These are phyloP conservation scores for Pestalotiopsis sp. DNA, from an alignment of 2,329 filamentous ascomycete genomes.

Conservation along the genomic window DNA sequence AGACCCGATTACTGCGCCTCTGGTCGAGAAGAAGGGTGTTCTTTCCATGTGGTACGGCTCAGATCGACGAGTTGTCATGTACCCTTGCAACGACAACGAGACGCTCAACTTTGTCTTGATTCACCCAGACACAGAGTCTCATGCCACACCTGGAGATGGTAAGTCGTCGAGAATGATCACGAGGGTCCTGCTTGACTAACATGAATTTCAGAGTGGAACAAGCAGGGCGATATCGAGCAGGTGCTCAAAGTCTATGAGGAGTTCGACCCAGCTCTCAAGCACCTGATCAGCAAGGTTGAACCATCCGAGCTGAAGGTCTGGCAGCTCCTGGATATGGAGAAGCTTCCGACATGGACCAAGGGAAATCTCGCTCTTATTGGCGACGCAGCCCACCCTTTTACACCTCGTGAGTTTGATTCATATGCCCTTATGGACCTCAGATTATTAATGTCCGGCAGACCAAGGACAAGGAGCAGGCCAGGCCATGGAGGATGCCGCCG, in stretches of 20 bases:
- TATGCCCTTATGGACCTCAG: background rate
- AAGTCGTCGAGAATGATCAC: conserved; percentile 14
- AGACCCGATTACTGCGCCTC: conserved; percentile 36
- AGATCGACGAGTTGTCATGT: conserved; percentile 49
- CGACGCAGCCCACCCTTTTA: conserved; percentile 62
- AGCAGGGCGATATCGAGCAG: conserved; percentile 35
- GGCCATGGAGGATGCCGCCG: conserved; percentile 69
- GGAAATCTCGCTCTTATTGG: conserved; percentile 26
- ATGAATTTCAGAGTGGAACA: conserved; percentile 39
- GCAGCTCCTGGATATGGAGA: conserved; percentile 65
- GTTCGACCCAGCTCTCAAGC: conserved; percentile 44
- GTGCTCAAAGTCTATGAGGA: conserved; percentile 42
- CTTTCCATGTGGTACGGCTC: conserved; percentile 43
- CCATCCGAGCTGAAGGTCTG: conserved; percentile 54
- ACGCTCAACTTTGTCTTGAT: conserved; percentile 54
- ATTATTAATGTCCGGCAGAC: conserved; percentile 19
- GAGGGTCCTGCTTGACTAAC: conserved; percentile 17
- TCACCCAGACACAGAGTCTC: conserved; percentile 48
- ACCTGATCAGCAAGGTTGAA: conserved; percentile 46
- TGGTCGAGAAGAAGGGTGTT: conserved; percentile 31
- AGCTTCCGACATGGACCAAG: conserved; percentile 39
- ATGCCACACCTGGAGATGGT: conserved; percentile 34
- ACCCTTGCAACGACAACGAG: conserved; percentile 47
- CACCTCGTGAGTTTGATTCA: conserved; percentile 49
- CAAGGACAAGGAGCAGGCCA: conserved; percentile 47